Evolutionary conservation across 352 stramenopile species (phyloP).

Genomic region (Phytophthora aleatoria): DNA sequence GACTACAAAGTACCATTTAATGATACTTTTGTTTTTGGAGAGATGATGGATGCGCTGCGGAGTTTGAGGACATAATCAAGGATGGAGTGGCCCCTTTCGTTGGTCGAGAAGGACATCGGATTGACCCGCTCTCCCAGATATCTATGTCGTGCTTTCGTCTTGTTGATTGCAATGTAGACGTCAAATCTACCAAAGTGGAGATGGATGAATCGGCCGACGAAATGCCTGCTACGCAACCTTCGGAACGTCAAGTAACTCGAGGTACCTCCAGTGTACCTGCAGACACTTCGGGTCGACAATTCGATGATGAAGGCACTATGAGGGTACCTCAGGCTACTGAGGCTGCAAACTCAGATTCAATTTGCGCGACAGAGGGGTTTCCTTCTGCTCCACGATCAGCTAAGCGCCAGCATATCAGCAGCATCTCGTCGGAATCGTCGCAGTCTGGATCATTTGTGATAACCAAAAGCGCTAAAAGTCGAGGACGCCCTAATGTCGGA

Average conservation of each 20-base stretch:
- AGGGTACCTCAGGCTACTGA: too few species aligned
- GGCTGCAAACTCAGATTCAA: background rate
- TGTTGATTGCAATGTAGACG: too few species aligned
- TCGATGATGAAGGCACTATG: too few species aligned
- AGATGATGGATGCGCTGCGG: conserved; percentile 12
- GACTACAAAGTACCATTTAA: too few species aligned
- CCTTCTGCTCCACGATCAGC: background rate
- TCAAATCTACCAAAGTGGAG: too few species aligned
- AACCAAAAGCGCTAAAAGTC: conserved; percentile 1
- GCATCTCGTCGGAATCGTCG: background rate
- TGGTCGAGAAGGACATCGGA: conserved; percentile 6
- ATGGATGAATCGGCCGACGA: too few species aligned
- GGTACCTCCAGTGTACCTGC: too few species aligned
- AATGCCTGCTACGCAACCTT: too few species aligned
- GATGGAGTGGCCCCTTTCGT: conserved; percentile 12
- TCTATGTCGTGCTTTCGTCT: too few species aligned
- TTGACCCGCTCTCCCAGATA: background rate
- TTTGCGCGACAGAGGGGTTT: background rate
- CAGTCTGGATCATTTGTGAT: conserved; percentile 1
- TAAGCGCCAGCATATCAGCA: conserved; percentile 10
- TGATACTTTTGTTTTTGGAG: background rate
- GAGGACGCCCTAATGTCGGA: background rate
- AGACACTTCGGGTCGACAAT: too few species aligned
- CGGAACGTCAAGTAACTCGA: too few species aligned
- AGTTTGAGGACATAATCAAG: conserved; percentile 16